These are phyloP conservation scores for Helotiales sp. DNA, from an alignment of 2,329 filamentous ascomycete genomes.

Conservation along the genomic window DNA sequence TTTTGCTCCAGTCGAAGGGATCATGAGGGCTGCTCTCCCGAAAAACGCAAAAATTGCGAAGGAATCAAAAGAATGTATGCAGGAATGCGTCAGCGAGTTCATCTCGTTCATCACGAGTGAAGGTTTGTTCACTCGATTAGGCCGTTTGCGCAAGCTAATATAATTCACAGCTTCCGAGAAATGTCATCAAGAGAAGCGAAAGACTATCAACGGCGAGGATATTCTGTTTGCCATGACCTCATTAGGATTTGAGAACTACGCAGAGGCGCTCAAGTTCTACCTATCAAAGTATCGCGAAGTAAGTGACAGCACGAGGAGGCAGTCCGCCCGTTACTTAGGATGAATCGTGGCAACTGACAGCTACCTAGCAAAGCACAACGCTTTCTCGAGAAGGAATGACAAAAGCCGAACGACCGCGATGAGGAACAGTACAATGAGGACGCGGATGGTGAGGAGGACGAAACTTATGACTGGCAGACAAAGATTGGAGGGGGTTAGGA, in stretches of 20 bases:
- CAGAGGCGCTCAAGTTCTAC: conserved; percentile 97
- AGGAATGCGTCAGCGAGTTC: conserved; percentile 99
- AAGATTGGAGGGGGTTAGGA: too few species aligned
- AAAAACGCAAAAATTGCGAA: conserved; percentile 99
- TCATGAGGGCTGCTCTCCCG: conserved; percentile 97
- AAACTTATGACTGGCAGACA: too few species aligned
- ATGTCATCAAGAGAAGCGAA: conserved; percentile 98
- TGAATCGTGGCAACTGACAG: too few species aligned
- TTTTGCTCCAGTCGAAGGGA: conserved; percentile 94
- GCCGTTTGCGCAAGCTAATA: conserved; percentile 27
- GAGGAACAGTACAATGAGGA: too few species aligned
- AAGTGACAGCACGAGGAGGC: too few species aligned
- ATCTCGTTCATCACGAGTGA: conserved; percentile 99
- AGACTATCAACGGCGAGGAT: conserved; percentile 98
- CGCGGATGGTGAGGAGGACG: too few species aligned
- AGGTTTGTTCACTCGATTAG: conserved; percentile 64
- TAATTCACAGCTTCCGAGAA: conserved; percentile 88
- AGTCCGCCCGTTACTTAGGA: too few species aligned
- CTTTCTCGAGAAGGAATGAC: too few species aligned
- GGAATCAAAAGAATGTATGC: conserved; percentile 99
- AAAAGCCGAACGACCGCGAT: too few species aligned
- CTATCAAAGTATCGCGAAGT: conserved; percentile 97
- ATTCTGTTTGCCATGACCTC: conserved; percentile 99
- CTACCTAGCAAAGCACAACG: too few species aligned
- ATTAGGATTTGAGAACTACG: conserved; percentile 97